phyloP scores from a whole-genome alignment of 75 land plant genomes.

The Azolla pinnata region DNA sequence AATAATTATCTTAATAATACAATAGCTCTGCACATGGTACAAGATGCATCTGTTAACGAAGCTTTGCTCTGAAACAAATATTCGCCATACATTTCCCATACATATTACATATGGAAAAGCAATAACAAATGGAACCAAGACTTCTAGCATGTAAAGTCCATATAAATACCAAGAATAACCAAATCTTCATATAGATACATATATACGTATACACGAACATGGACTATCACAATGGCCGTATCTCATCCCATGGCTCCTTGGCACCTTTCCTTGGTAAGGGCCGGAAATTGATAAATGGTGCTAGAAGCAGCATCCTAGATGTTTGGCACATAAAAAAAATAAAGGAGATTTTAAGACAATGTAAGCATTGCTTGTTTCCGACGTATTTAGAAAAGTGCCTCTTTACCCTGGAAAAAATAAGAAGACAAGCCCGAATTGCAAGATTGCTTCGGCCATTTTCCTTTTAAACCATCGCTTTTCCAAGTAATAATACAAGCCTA shows the following conservation, averaged over 20 bases:
- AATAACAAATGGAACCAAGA: no score
- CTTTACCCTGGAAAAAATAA: slow-evolving; percentile 1
- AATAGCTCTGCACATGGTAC: no score
- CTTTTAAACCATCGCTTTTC: not conserved
- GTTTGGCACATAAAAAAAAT: not conserved
- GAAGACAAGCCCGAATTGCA: not conserved
- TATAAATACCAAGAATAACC: no score
- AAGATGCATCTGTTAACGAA: no score
- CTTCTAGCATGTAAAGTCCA: no score
- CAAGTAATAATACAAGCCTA: slow-evolving; percentile 1
- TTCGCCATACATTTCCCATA: no score
- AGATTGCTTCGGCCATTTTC: not conserved
- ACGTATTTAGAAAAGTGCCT: not conserved
- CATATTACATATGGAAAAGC: no score
- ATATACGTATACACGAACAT: no score
- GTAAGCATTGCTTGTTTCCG: not conserved
- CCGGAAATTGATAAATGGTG: not conserved
- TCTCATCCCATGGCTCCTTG: slow-evolving; percentile 1
- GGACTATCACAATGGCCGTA: slow-evolving; percentile 3
- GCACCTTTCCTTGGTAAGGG: not conserved
- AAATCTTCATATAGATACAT: no score
- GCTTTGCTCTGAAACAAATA: no score
- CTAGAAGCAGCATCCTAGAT: not conserved
- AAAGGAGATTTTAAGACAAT: not conserved
- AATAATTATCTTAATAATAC: no score